A percentile compares a stretch with the other conserved stretches of the same genome.
Conservation (phyloP, 192 early-diverging fungal species). For the Linderina pennispora region DNA sequence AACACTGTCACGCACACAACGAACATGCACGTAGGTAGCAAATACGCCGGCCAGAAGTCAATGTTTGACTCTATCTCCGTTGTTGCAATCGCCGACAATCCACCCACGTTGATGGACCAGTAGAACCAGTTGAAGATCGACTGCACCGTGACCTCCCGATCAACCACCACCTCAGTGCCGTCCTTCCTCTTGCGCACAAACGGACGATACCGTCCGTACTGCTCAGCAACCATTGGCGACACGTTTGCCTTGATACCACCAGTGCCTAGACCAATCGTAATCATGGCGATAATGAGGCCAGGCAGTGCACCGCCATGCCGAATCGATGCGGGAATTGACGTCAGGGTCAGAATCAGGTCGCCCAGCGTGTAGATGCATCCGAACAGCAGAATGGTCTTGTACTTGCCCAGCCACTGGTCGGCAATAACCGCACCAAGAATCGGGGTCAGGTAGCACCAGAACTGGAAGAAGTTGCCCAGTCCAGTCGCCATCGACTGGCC, state of each 20-base stretch:
- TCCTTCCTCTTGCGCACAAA: constrained; percentile 47
- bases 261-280: constrained; percentile 63
- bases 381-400: constrained; percentile 62
- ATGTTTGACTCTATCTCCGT: constrained; percentile 45
- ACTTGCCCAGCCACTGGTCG: constrained; percentile 68
- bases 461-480: constrained; percentile 50
- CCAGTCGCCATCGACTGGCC: constrained; percentile 46
- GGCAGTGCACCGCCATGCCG: constrained; percentile 47
- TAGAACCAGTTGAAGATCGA: constrained; percentile 76
- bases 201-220: constrained; percentile 41
- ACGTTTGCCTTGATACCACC: constrained; percentile 78
- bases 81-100: constrained; percentile 43
- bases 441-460: constrained; percentile 51
- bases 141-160: constrained; percentile 57
- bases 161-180: constrained; percentile 51
- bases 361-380: constrained; percentile 56
- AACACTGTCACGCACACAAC: constrained; percentile 44
- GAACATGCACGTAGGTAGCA: constrained; percentile 47
- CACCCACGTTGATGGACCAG: constrained; percentile 54
- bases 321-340: constrained; percentile 53
- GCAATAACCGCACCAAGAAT: constrained; percentile 57
- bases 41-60: constrained; percentile 46
- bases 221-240: constrained; percentile 69
- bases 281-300: constrained; percentile 57
- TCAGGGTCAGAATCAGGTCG: constrained; percentile 53